Evolutionary conservation across 805 yeast genomes (phyloP), one percentile per base, ranked within the genome.

Genomic region (Starmerella stellata): DNA sequence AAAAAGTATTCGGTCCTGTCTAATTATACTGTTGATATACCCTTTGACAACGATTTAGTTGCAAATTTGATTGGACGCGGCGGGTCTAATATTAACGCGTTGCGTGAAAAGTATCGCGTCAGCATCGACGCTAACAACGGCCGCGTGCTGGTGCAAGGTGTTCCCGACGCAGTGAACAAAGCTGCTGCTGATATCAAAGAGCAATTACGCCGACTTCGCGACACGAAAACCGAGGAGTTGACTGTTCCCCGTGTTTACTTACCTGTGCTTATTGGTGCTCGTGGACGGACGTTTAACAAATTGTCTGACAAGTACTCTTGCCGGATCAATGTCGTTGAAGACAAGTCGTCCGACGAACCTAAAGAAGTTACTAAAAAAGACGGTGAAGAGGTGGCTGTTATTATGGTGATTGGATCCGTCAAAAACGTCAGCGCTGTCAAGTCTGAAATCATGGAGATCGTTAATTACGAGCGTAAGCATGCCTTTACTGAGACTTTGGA

Each of bases 261-360:
- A 57, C 69, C 85, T 46, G 66, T 75, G 44, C 61, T 90, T 54
- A 79, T 82, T 58, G 99, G 98, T 33, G 69, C 78, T 17, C 71
- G 70, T 48, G 94, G 95, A 52, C 62, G 70, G 42, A 78, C 79
- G 55, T 80, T 80, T 48, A 74, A 74, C 54, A 77, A 93, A 56
- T 67, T 90, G 55, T 87, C 78, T 58, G 85, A 80, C 41, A 82
- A 81, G 59, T 87, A 90, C 63, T 70, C 69, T 45, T 95, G 87
- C 30, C 65, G 65, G 44, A 78, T 90, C 51, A 65, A 71, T 51
- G 82, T 90, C 66, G 92, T 93, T 27, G 18, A 19, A 11, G 38
- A 21, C n/a, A 35, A 32, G 25, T 13, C 32, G 9, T 7, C 16
- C 9, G 19, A 29, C 19, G 11, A 11, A 13, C 29, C n/a, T n/a